Base-by-base conservation (phyloP, 257 asterid species). In the Lycium ferocissimum region DNA sequence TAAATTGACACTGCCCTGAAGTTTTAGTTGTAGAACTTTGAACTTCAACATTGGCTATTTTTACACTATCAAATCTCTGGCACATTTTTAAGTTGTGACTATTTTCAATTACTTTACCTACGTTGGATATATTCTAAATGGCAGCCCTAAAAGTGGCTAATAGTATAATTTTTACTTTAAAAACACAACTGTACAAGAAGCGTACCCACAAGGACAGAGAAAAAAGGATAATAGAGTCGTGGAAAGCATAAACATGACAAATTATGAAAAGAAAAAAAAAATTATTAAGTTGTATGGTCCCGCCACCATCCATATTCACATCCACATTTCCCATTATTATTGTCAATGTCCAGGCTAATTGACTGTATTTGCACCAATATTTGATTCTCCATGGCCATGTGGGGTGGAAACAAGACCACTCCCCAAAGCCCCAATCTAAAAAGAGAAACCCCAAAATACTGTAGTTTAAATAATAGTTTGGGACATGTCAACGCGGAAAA, bases 291-390 rank as follows among this genome's bases (percentile, higher is more conserved):
- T 78, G 49, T 8, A 78, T 53, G 82, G 66, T 15, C 82, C 66
- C 65, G 15, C 82, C 65, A 53, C 66, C 26, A 78, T 53, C 43
- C 5, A 78, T 53, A 53, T 53, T 49, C 82, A 7, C 82, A 76
- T 18, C 33, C 33, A 26, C 33, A 26, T 20, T 75, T 76, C 14
- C 63, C 63, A 53, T 53, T n/a, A 75, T 81, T 73, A 40, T 54
- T 20, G 59, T 35, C 82, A 58, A 22, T 26, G 82, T 53, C 45
- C 5, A 7, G 22, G 51, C 53, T 15, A 38, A 69, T 69, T 69
- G 53, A 78, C 53, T 76, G 65, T 53, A 78, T 78, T 53, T 78
- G 82, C 40, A 76, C 65, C 82, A 76, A 76, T 33, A 47, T 26
- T 51, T 51, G 40, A 13, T 26, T 26, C 82, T 26, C 63, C 45